Evolutionary conservation across 2,329 filamentous ascomycete genomes (phyloP).

Genomic region (Botrytis hyacinthi): DNA sequence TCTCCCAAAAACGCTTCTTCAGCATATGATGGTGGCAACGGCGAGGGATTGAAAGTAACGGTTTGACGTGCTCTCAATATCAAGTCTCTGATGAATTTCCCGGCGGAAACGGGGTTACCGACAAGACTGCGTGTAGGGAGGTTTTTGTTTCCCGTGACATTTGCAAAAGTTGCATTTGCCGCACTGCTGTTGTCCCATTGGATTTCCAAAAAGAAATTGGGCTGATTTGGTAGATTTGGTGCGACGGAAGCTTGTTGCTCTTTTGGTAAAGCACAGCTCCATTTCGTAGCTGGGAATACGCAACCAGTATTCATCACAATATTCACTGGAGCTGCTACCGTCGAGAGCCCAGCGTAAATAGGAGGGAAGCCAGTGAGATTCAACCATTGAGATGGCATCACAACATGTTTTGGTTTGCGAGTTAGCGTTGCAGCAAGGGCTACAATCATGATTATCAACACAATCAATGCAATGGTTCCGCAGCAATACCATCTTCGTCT

Average conservation of each 20-base stretch:
- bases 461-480: constrained; percentile 50
- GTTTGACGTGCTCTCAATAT: constrained; percentile 38
- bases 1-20: constrained; percentile 83
- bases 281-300: constrained; percentile 68
- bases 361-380: constrained; percentile 85
- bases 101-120: constrained; percentile 38
- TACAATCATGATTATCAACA: constrained; percentile 56
- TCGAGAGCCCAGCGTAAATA: constrained; percentile 79
- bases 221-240: constrained; percentile 65
- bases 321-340: constrained; percentile 71
- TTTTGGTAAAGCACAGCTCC: constrained; percentile 84
- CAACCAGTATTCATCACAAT: constrained; percentile 65
- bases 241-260: constrained; percentile 65
- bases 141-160: constrained; percentile 34
- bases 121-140: constrained; percentile 29
- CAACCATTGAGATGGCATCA: constrained; percentile 59
- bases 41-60: constrained; percentile 45
- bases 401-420: constrained; percentile 41
- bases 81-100: constrained; percentile 36
- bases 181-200: constrained; percentile 62
- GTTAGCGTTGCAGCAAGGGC: constrained; percentile 57
- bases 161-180: constrained; percentile 45
- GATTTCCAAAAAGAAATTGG: constrained; percentile 79
- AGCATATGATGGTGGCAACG: constrained; percentile 44
- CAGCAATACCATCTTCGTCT: constrained; percentile 59